Evolutionary conservation across 208 protist genomes (phyloP).

Genomic region (Crithidia mellificae): DNA sequence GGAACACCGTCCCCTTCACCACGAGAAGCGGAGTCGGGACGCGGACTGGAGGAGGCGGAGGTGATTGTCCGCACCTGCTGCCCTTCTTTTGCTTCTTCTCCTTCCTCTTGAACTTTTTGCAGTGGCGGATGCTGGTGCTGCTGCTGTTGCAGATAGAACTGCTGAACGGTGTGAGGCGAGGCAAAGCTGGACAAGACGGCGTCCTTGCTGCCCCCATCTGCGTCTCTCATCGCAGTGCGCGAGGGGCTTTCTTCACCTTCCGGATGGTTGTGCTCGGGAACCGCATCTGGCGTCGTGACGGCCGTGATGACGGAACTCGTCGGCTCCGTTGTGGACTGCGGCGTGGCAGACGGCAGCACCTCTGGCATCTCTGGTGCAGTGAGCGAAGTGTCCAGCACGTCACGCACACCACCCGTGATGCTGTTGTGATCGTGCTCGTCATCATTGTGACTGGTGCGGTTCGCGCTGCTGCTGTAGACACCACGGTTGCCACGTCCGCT

Average conservation of each 20-base stretch:
- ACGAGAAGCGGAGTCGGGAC: no score
- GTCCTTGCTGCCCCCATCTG: neutral
- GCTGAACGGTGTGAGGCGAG: neutral
- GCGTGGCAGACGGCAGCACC: conserved; percentile 2
- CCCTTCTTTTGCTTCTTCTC: no score
- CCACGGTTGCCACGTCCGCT: neutral
- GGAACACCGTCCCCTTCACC: no score
- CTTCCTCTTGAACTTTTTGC: no score
- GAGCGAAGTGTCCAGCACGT: conserved; percentile 5
- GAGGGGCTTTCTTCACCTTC: no score
- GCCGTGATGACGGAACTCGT: conserved; percentile 9
- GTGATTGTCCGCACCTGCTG: no score
- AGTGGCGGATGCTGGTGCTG: no score
- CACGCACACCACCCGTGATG: no score
- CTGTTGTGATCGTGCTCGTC: no score
- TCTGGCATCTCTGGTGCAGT: conserved; percentile 13
- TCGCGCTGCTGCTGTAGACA: neutral
- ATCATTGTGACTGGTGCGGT: neutral
- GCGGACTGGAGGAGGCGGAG: no score
- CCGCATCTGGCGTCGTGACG: neutral
- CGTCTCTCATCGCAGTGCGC: no score
- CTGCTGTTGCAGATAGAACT: neutral
- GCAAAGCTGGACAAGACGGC: neutral
- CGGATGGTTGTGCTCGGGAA: neutral
- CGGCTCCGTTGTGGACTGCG: conserved; percentile 14